A percentile compares a stretch with the other conserved stretches of the same genome.
Evolutionary conservation across 805 yeast genomes (phyloP).

Genomic region (Teunomyces tritomae): DNA sequence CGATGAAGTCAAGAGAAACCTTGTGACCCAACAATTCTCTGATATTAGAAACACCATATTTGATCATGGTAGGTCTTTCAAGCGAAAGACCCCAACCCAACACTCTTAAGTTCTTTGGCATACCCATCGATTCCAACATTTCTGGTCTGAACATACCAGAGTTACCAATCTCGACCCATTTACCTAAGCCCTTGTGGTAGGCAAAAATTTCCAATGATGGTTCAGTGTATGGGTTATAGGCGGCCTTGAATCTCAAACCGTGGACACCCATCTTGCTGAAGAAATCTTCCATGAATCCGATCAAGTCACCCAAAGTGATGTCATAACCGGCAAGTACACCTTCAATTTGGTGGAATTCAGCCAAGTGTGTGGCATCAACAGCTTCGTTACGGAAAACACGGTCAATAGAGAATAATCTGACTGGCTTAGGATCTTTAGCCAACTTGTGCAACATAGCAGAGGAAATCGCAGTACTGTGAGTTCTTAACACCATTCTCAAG

Average conservation of each 20-base stretch:
- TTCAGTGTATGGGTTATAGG: constrained; percentile 98
- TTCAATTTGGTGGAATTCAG: constrained; percentile 99
- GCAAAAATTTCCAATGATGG: constrained; percentile 98
- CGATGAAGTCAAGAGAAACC: constrained; percentile 90
- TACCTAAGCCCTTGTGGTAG: constrained; percentile 89
- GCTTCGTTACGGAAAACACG: constrained; percentile 99
- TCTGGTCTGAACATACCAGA: constrained; percentile 99
- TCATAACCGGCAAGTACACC: constrained; percentile 98
- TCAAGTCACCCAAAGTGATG: constrained; percentile 90
- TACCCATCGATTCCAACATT: constrained; percentile 97
- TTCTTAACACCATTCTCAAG: constrained; percentile 86
- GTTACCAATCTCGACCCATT: constrained; percentile 99
- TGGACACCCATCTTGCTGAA: constrained; percentile 96
- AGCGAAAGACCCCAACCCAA: constrained; percentile 96
- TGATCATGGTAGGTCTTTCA: constrained; percentile 99
- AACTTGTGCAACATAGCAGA: constrained; percentile 82
- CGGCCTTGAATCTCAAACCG: constrained; percentile 94
- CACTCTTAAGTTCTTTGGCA: constrained; percentile 90
- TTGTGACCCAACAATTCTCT: constrained; percentile 97
- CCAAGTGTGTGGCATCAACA: constrained; percentile 98
- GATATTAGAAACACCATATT: constrained; percentile 91
- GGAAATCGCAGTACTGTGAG: constrained; percentile 96
- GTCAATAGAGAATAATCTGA: constrained; percentile 91
- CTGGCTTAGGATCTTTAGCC: constrained; percentile 85
- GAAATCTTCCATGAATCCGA: constrained; percentile 97